Conservation (phyloP, 2,329 filamentous ascomycete species). For the Periconia sp. region DNA sequence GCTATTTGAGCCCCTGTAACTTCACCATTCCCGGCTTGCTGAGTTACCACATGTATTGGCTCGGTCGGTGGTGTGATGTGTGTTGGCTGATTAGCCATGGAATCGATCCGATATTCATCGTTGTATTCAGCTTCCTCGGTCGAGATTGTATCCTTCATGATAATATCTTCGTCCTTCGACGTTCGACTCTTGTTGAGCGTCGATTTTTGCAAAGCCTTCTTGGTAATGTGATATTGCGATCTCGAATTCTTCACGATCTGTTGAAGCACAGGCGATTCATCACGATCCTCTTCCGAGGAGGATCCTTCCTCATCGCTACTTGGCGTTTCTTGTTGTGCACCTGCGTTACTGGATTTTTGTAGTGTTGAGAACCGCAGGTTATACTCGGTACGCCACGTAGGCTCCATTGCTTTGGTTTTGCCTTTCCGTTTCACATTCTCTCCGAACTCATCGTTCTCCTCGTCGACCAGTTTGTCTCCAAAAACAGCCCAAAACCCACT, state of each 20-base stretch:
- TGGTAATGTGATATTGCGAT: slow-evolving; percentile 23
- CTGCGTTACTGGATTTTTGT: neutral
- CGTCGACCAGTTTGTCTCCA: slow-evolving; percentile 30
- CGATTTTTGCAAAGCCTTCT: slow-evolving; percentile 5
- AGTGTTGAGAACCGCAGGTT: neutral
- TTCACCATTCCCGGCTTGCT: too few relatives aligned
- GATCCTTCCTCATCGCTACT: neutral
- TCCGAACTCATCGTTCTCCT: slow-evolving; percentile 34
- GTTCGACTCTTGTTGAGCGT: neutral
- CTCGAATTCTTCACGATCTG: slow-evolving; percentile 20
- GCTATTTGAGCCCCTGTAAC: neutral
- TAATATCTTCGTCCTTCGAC: neutral
- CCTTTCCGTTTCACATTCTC: slow-evolving; percentile 29
- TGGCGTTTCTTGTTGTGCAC: neutral
- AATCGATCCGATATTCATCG: too few relatives aligned
- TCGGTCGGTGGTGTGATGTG: too few relatives aligned
- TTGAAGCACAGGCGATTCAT: neutral
- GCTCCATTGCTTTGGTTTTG: slow-evolving; percentile 18
- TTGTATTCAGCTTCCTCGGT: neutral
- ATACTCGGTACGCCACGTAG: slow-evolving; percentile 23
- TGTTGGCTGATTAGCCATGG: too few relatives aligned
- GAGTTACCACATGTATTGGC: too few relatives aligned
- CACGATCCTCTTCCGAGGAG: neutral
- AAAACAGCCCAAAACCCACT: slow-evolving; percentile 35
- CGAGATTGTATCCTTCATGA: neutral